Evolutionary conservation across 176 grass and related monocot species (phyloP).

Genomic region (Avena insularis): DNA sequence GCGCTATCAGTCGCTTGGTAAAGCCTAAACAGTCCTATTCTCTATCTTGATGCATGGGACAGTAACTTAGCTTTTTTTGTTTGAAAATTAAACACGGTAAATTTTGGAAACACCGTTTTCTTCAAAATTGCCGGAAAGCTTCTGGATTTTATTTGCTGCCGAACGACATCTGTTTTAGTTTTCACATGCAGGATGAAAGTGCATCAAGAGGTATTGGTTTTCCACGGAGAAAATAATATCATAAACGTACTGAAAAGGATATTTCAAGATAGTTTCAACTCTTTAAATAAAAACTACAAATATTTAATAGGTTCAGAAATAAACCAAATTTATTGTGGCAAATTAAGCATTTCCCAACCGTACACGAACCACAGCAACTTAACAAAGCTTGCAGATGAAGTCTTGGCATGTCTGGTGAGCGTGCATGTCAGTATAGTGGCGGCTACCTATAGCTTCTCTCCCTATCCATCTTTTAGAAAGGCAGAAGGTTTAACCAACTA

Average conservation of each 20-base stretch:
- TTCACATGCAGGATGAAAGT: not conserved
- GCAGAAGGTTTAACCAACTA: not conserved
- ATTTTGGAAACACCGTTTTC: slow-evolving; percentile 11
- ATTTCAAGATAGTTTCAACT: not conserved
- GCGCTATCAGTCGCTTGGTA: slow-evolving; percentile 21
- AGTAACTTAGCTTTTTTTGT: not conserved
- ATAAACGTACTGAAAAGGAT: slow-evolving; percentile 22
- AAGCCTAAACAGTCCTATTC: slow-evolving; percentile 17
- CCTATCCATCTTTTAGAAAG: slow-evolving; percentile 7
- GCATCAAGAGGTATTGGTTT: not conserved
- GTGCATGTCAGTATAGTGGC: slow-evolving; percentile 31
- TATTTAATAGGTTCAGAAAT: no score
- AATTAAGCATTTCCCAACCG: not conserved
- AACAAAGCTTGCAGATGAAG: slow-evolving; percentile 44
- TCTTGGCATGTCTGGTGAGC: slow-evolving; percentile 39
- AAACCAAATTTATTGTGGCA: not conserved
- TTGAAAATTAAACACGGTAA: slow-evolving; percentile 11
- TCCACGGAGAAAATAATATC: slow-evolving; percentile 25
- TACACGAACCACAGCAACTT: not conserved
- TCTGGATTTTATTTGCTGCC: not conserved
- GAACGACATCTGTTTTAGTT: not conserved
- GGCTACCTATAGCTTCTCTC: not conserved
- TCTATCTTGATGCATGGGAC: slow-evolving; percentile 10
- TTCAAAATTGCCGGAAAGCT: not conserved
- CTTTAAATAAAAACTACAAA: no score